These are phyloP conservation scores for Linum tenue DNA, from an alignment of 345 rosid species.

Conservation along the genomic window DNA sequence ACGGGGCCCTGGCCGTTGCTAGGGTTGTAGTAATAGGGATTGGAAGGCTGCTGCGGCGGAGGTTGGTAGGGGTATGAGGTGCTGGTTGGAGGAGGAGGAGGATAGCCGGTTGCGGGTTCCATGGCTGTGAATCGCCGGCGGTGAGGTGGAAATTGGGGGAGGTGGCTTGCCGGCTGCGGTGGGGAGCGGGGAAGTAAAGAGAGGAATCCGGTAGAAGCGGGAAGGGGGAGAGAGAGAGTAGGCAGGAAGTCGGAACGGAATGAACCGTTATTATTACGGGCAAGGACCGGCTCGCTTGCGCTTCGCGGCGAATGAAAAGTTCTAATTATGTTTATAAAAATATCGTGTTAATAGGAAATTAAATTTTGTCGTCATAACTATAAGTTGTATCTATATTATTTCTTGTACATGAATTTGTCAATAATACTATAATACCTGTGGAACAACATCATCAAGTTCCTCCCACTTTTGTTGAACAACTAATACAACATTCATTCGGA, in stretches of 20 bases:
- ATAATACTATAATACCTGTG: too few species aligned
- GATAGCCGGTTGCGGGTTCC: constrained; percentile 45
- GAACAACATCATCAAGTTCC: too few species aligned
- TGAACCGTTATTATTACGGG: not conserved
- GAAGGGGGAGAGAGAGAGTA: not conserved
- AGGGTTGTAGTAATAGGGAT: constrained; percentile 26
- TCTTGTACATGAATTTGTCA: too few species aligned
- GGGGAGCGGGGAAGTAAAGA: not conserved
- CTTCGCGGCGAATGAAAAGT: too few species aligned
- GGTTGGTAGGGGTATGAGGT: constrained; percentile 44
- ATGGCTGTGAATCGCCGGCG: not conserved
- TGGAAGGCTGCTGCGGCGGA: not conserved
- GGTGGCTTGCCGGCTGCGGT: not conserved
- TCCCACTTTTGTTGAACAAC: too few species aligned
- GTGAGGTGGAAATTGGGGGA: not conserved
- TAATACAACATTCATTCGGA: too few species aligned
- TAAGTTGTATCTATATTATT: too few species aligned
- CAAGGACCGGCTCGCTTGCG: not conserved
- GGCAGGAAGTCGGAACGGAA: too few species aligned
- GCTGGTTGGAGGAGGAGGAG: constrained; percentile 27
- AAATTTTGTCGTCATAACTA: too few species aligned
- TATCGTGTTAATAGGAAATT: too few species aligned
- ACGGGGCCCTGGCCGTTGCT: constrained; percentile 8
- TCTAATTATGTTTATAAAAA: too few species aligned
- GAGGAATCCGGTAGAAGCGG: not conserved